phyloP scores from a whole-genome alignment of 1,139 yeast genomes.

The Lodderomyces pseudojiufengensis region DNA sequence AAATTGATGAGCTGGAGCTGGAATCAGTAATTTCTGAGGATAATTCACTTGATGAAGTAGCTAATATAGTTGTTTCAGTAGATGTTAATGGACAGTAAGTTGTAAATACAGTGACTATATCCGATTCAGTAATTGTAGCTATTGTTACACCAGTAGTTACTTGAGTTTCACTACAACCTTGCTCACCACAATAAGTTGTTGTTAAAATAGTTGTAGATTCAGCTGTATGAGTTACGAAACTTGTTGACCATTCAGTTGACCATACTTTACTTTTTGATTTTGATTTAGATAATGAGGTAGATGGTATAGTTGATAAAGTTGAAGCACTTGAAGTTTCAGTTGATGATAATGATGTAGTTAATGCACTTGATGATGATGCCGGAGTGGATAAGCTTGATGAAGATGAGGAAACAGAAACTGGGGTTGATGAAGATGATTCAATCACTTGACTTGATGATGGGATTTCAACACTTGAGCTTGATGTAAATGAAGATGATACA shows the following conservation, averaged over 20 bases:
- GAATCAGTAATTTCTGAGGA: not conserved
- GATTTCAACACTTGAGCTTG: not conserved
- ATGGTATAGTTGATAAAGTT: not conserved
- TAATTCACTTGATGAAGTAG: not conserved
- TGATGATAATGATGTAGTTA: not conserved
- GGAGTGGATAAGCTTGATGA: not conserved
- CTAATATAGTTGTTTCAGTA: conserved; percentile 2
- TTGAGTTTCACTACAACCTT: conserved; percentile 1
- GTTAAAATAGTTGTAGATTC: conserved; percentile 3
- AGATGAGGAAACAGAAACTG: not conserved
- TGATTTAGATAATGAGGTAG: no score
- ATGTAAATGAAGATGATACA: not conserved
- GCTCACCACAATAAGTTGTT: conserved; percentile 1
- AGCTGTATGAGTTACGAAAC: conserved; percentile 5
- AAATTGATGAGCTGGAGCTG: no score
- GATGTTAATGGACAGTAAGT: conserved; percentile 7
- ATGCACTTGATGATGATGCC: no score
- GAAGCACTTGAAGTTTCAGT: not conserved
- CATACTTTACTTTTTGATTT: no score
- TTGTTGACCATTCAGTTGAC: not conserved
- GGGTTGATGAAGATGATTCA: not conserved
- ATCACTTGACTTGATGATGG: not conserved
- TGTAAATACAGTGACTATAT: conserved; percentile 1
- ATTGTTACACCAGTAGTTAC: conserved; percentile 6
- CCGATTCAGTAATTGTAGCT: conserved; percentile 2